Evolutionary conservation across 768 basidiomycete genomes (phyloP).

Genomic region (Cubamyces lactineus): DNA sequence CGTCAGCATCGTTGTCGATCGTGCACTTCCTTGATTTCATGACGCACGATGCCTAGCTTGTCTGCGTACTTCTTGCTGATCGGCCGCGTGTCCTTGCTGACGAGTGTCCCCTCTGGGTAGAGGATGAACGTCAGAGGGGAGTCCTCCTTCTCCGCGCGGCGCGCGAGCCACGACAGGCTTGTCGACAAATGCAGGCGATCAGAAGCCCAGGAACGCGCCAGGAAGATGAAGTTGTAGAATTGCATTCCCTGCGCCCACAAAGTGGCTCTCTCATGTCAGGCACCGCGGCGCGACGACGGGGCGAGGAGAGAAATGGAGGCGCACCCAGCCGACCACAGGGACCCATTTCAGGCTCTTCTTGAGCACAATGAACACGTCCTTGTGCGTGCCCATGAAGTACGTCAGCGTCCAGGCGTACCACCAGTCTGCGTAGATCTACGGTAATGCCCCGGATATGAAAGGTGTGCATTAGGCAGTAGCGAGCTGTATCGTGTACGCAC

Average conservation of each 20-base stretch:
- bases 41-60: conserved; percentile 83
- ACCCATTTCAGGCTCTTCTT: conserved; percentile 89
- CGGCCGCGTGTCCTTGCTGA: conserved; percentile 84
- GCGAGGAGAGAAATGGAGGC: conserved; percentile 26
- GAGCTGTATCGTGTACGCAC: conserved; percentile 42
- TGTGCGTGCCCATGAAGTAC: conserved; percentile 68
- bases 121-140: conserved; percentile 81
- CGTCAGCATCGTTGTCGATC: background rate
- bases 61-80: conserved; percentile 87
- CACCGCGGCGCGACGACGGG: background rate
- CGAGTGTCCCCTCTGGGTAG: conserved; percentile 96
- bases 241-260: conserved; percentile 73
- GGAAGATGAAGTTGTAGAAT: conserved; percentile 92
- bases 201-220: conserved; percentile 88
- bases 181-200: conserved; percentile 71
- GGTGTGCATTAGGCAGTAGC: background rate
- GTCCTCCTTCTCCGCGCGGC: conserved; percentile 65
- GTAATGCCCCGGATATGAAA: background rate
- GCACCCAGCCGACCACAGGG: conserved; percentile 88
- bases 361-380: conserved; percentile 84
- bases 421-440: conserved; percentile 78
- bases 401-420: conserved; percentile 85
- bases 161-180: conserved; percentile 70
- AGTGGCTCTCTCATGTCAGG: conserved; percentile 2
- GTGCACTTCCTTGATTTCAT: background rate